Conservation (phyloP, 2,329 filamentous ascomycete genomes). For the Sporothrix protearum region DNA sequence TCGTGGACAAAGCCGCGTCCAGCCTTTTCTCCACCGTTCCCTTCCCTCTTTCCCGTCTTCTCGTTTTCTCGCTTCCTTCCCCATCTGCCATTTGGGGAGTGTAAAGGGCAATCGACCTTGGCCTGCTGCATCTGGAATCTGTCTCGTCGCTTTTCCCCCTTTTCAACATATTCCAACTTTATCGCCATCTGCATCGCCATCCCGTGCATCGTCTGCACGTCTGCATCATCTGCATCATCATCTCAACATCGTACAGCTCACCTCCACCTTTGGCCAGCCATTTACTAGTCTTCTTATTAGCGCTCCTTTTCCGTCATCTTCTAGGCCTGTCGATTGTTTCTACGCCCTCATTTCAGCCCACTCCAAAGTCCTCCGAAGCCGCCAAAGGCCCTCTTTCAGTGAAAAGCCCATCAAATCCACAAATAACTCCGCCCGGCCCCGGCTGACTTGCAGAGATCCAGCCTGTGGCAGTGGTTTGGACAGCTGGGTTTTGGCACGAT, state of each 20-base stretch:
- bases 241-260: constrained; percentile 7
- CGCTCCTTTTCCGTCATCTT: not conserved
- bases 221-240: constrained; percentile 1
- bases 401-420: not conserved
- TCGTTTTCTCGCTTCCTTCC: not conserved
- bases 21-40: not conserved
- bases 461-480: not conserved
- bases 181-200: not conserved
- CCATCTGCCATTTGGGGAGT: not conserved
- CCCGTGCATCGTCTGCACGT: not conserved
- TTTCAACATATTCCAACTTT: not conserved
- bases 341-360: not conserved
- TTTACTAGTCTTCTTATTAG: not conserved
- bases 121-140: constrained; percentile 10
- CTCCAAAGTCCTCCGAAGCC: not conserved
- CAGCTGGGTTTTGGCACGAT: not conserved
- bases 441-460: not conserved
- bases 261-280: not conserved
- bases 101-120: not conserved
- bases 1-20: constrained; percentile 12
- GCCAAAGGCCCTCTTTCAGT: not conserved
- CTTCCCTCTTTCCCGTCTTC: too few relatives aligned
- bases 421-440: not conserved
- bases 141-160: not conserved
- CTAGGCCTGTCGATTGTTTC: not conserved